These are phyloP conservation scores for Quercus parvula DNA, from an alignment of 306 rosid species.

Conservation along the genomic window DNA sequence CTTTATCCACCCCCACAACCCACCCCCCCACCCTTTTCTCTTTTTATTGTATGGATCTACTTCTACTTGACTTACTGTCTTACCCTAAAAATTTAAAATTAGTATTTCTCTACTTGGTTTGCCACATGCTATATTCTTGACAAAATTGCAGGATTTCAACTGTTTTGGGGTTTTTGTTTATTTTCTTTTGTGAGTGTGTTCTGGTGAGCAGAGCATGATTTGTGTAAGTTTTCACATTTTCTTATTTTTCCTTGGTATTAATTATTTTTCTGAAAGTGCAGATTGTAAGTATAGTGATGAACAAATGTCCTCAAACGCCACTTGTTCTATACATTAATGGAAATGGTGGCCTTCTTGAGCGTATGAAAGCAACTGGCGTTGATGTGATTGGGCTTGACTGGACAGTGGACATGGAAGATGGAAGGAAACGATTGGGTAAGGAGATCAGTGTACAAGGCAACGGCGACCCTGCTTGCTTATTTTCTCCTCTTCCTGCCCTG, in stretches of 20 bases:
- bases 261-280: constrained; percentile 33
- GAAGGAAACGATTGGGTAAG: constrained; percentile 75
- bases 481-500: constrained; percentile 75
- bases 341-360: constrained; percentile 95
- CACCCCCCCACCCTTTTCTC: too few relatives aligned
- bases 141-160: neutral
- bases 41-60: neutral
- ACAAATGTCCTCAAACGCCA: constrained; percentile 71
- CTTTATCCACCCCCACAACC: neutral
- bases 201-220: neutral
- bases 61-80: neutral
- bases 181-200: too few relatives aligned
- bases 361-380: constrained; percentile 80
- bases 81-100: too few relatives aligned
- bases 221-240: neutral
- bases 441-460: constrained; percentile 86
- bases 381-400: constrained; percentile 95
- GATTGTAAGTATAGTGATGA: constrained; percentile 70
- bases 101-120: neutral
- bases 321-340: constrained; percentile 93
- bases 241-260: neutral
- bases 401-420: constrained; percentile 98
- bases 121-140: neutral
- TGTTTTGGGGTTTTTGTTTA: neutral
- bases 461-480: constrained; percentile 84